Evolutionary conservation across 768 basidiomycete species (phyloP), one percentile per base, ranked within the genome.

Genomic region (Tephrocybe sp.): DNA sequence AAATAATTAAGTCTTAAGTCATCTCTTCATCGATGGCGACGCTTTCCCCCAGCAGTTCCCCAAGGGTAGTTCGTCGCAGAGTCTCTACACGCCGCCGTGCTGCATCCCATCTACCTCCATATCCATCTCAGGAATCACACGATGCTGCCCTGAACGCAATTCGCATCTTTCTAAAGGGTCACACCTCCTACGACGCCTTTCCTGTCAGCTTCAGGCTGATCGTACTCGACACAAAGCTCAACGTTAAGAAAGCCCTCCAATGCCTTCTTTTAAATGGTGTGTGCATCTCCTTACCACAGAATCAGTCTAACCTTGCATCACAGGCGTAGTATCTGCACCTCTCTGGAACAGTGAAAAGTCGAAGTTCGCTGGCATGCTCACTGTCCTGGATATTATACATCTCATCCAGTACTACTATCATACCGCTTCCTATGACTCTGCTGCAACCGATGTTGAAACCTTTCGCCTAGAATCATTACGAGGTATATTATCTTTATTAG

Each of bases 401-500:
- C 84, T 99, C 57, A 98, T 99, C 58, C 97, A 99, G 62, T 97
- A 95, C 72, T 99, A 98, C 69, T 97, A 98, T 69, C 84, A 86
- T 41, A 91, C 87, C 2, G 85, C 89, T 30, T 85, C 85, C 33
- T 89, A 84, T 66, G 93, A 93, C 60, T 84, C 82, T 46, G 95
- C 93, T 5, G 82, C 87, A 0, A 80, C 85, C 10, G 94, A 98
- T 60, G 96, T 98, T 3, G 96, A 98, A 65, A 87, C 83, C 0
- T 92, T 99, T 66, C 80, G 89, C 30, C 76, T 99, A 26, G 90
- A 95, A 64, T 84, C 85, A 43, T 71, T 99, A 52, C 74, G 97
- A 82, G 93, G 96, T 92, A 62, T 34, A 39, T 58, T 48, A 40
- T 46, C 42, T 43, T 45, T 52, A 51, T 44, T 43, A 41, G 43